These are phyloP conservation scores for Colletotrichum filicis DNA, from an alignment of 2,329 filamentous ascomycete genomes.

Conservation along the genomic window DNA sequence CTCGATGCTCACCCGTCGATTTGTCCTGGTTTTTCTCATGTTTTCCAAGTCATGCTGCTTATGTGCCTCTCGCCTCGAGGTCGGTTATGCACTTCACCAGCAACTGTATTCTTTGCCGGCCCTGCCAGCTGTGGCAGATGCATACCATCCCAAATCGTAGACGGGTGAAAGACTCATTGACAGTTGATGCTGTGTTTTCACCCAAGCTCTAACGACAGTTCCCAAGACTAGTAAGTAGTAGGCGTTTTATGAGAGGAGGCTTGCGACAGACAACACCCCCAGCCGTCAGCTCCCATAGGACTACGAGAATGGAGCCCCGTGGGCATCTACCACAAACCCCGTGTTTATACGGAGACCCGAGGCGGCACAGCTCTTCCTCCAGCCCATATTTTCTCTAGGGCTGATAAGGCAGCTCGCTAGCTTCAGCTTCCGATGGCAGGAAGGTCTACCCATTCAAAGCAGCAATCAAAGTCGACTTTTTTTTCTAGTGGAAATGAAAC, in stretches of 20 bases:
- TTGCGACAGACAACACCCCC: neutral
- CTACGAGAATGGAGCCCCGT: constrained; percentile 3
- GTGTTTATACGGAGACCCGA: neutral
- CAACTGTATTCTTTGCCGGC: neutral
- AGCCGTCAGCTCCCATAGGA: neutral
- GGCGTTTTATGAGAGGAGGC: too few relatives aligned
- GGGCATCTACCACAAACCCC: neutral
- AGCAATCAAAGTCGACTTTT: constrained; percentile 3
- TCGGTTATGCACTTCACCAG: neutral
- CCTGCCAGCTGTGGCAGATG: neutral
- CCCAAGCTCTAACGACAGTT: too few relatives aligned
- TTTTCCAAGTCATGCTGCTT: neutral
- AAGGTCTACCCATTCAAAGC: neutral
- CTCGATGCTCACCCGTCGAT: neutral
- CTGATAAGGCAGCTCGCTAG: neutral
- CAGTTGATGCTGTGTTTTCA: neutral
- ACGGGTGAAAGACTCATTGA: neutral
- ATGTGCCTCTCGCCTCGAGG: neutral
- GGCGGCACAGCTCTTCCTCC: constrained; percentile 4
- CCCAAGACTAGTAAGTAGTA: neutral
- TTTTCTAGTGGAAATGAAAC: constrained; percentile 10
- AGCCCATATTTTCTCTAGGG: neutral
- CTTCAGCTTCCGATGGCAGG: neutral
- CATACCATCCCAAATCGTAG: neutral
- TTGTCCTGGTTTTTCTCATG: neutral